phyloP scores from a whole-genome alignment of 2,329 filamentous ascomycete genomes.

The Phoma sp. region DNA sequence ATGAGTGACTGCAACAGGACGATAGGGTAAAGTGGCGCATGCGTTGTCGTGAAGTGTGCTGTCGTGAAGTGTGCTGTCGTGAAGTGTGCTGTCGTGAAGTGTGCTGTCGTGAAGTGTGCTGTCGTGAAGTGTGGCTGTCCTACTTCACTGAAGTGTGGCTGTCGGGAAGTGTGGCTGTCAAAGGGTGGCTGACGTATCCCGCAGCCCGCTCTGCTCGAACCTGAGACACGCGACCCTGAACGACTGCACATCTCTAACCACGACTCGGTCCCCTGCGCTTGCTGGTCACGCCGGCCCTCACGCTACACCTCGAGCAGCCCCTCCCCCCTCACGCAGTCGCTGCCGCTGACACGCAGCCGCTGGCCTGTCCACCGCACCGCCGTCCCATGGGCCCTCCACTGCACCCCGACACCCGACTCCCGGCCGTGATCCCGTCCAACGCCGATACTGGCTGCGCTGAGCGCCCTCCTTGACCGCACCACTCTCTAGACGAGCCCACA shows the following conservation, averaged over 20 bases:
- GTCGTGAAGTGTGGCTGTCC: too few species aligned
- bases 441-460: conserved; percentile 21
- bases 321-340: conserved; percentile 15
- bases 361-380: conserved; percentile 1
- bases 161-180: conserved; percentile 32
- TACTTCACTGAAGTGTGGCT: too few species aligned
- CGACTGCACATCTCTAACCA: conserved; percentile 13
- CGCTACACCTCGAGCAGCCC: too few species aligned
- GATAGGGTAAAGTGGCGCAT: too few species aligned
- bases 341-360: conserved; percentile 10
- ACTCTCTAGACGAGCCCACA: conserved; percentile 6
- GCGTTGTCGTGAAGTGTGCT: too few species aligned
- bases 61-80: too few species aligned
- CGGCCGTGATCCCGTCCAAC: conserved; percentile 30
- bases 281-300: conserved; percentile 11
- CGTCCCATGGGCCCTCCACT: conserved; percentile 34
- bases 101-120: too few species aligned
- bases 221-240: conserved; percentile 21
- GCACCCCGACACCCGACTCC: conserved; percentile 35
- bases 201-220: conserved; percentile 4
- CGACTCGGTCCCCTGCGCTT: conserved; percentile 2
- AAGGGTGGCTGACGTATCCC: too few species aligned
- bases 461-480: conserved; percentile 31
- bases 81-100: too few species aligned
- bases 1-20: too few species aligned